Base-by-base conservation (phyloP, 805 yeast genomes). In the Scheffersomyces spartinae region DNA sequence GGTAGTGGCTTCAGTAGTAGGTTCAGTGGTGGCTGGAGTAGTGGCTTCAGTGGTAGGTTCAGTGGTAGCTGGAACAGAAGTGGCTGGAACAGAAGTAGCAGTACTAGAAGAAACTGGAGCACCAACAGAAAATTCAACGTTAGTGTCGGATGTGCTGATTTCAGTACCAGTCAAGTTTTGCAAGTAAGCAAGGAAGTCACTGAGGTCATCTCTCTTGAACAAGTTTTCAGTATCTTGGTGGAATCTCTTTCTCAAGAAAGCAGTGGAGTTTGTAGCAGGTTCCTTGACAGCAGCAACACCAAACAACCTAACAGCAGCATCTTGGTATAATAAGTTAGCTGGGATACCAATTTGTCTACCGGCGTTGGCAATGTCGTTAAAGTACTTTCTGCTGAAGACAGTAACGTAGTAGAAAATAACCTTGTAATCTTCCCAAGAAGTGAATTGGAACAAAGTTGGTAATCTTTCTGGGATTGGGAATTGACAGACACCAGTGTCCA, bases 181-280 rank as follows among this genome's bases (percentile, higher is more conserved):
- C 35, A 47, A 35, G 27, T 36, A 29, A 13, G 36, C 40, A 23
- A 38, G 31, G 26, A 50, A 43, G 35, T 39, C 45, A 13, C 41
- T 31, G n/a, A 22, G 33, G 15, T 28, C 58, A 32, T 50, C 62
- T 43, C 54, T 55, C 39, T 45, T 44, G 28, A 32, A 38, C n/a
- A 43, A 20, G n/a, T n/a, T n/a, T 19, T 33, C 28, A 20, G 39
- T 33, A 18, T 37, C 40, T 32, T 38, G 39, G 31, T 48, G 39
- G 28, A 53, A 45, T 52, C 64, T 54, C 43, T 43, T 57, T 46
- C 55, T 55, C 43, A 55, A 39, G 18, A 56, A 56, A 31, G 52
- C 49, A 35, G 64, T 52, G 20, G 64, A 55, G 53, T 58, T 58
- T 17, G 53, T 34, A 19, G 47, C 41, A 24, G 60, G 54, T 9